These are phyloP conservation scores for Alternaria rosae DNA, from an alignment of 2,329 filamentous ascomycete species.

Conservation along the genomic window DNA sequence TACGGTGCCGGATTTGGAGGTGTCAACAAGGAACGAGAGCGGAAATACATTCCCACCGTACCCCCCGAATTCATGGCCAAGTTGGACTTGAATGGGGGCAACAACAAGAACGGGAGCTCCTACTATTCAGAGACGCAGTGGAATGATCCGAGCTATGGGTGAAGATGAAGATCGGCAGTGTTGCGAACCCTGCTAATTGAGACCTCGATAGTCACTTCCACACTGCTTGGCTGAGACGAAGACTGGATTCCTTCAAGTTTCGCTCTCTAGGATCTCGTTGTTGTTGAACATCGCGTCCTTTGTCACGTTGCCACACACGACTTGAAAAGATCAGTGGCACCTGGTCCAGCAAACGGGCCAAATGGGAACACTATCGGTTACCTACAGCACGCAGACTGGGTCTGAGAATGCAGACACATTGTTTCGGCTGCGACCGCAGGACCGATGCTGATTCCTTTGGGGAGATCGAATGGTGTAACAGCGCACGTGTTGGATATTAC, in stretches of 20 bases:
- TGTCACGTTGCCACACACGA: not conserved
- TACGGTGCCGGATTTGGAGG: slow-evolving; percentile 96
- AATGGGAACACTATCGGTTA: not conserved
- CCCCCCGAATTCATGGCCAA: slow-evolving; percentile 92
- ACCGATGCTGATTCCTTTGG: not conserved
- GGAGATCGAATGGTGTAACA: not conserved
- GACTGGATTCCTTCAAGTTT: slow-evolving; percentile 6
- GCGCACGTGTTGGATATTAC: slow-evolving; percentile 5
- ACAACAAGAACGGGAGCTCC: slow-evolving; percentile 40
- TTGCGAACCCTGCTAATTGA: slow-evolving; percentile 9
- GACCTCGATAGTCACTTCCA: slow-evolving; percentile 9
- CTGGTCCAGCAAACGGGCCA: not conserved
- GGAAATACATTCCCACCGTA: slow-evolving; percentile 95
- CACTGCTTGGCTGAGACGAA: slow-evolving; percentile 10
- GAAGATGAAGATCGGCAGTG: slow-evolving; percentile 20
- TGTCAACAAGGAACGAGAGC: slow-evolving; percentile 85
- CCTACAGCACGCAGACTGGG: not conserved
- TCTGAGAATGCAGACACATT: not conserved
- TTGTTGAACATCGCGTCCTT: not conserved
- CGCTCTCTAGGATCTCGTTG: not conserved
- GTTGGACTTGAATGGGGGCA: slow-evolving; percentile 68
- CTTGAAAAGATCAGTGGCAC: not conserved
- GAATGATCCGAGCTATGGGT: slow-evolving; percentile 46
- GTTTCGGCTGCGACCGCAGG: not conserved
- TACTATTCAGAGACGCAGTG: slow-evolving; percentile 45